Conservation (phyloP, 2,329 filamentous ascomycete genomes). For the Trichoderma hamatum region DNA sequence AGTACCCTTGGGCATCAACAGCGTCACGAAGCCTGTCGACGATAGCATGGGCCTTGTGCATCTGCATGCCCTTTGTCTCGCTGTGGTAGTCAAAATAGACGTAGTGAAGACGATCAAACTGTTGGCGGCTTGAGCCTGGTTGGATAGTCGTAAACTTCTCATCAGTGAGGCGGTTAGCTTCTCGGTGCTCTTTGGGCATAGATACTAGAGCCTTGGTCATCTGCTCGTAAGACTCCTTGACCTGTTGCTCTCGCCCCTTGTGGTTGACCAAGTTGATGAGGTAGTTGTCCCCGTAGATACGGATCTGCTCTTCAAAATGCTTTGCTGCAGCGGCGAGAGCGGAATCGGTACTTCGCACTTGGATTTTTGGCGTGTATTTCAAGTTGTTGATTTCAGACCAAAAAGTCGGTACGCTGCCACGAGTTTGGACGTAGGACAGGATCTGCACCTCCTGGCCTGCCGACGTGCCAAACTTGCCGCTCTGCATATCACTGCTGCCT, state of each 20-base stretch:
- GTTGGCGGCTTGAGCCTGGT: conserved; percentile 57
- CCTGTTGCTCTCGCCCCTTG: conserved; percentile 82
- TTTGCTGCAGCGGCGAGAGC: conserved; percentile 77
- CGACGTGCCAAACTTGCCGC: conserved; percentile 64
- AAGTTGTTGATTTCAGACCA: conserved; percentile 97
- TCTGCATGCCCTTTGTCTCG: conserved; percentile 92
- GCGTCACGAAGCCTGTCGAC: conserved; percentile 79
- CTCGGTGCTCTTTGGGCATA: conserved; percentile 65
- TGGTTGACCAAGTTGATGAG: conserved; percentile 97
- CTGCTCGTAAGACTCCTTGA: conserved; percentile 94
- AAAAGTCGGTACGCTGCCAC: conserved; percentile 92
- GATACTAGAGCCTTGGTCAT: conserved; percentile 78
- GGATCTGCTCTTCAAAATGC: conserved; percentile 93
- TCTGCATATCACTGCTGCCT: conserved; percentile 74
- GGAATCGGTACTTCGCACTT: conserved; percentile 81
- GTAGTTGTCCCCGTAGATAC: conserved; percentile 93
- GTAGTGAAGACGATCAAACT: conserved; percentile 88
- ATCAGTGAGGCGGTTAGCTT: conserved; percentile 66
- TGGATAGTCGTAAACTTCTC: conserved; percentile 86
- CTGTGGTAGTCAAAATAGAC: conserved; percentile 98
- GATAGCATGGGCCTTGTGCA: conserved; percentile 87
- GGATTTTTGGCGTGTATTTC: conserved; percentile 86
- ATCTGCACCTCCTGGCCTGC: conserved; percentile 79
- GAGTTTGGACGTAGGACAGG: conserved; percentile 92
- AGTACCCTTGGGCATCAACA: conserved; percentile 82